Evolutionary conservation across 1,284 basidiomycete species (phyloP).

Genomic region (Melanopsichium pennsylvanicum): DNA sequence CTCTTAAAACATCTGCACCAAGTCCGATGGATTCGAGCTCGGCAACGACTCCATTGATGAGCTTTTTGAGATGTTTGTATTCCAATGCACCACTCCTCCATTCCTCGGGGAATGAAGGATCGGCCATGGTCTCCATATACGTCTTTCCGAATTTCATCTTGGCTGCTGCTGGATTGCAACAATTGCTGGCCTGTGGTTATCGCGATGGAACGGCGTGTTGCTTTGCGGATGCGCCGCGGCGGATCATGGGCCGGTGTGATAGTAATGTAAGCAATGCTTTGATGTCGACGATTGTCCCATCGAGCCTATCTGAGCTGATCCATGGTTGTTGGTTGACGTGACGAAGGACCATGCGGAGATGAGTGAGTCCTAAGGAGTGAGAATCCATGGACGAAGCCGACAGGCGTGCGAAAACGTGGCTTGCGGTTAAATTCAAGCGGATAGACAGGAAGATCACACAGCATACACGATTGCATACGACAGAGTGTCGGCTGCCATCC

Average conservation of each 20-base stretch:
- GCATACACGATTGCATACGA: too few species aligned
- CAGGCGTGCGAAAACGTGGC: neutral
- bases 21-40: constrained; percentile 84
- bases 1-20: constrained; percentile 72
- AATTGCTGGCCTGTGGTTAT: too few species aligned
- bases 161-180: constrained; percentile 9
- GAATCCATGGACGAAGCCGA: too few species aligned
- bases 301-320: too few species aligned
- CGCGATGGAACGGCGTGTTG: too few species aligned
- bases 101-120: constrained; percentile 75
- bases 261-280: too few species aligned
- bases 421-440: neutral
- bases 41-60: constrained; percentile 83
- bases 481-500: too few species aligned
- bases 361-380: neutral
- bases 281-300: too few species aligned
- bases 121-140: constrained; percentile 75
- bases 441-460: neutral
- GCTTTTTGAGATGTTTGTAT: constrained; percentile 89
- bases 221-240: neutral
- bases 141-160: constrained; percentile 84
- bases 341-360: too few species aligned
- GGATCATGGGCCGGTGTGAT: neutral
- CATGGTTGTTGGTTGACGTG: too few species aligned
- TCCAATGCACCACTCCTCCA: constrained; percentile 81